These are phyloP conservation scores for Ceratocystis huliohia DNA, from an alignment of 2,329 filamentous ascomycete species.

Conservation along the genomic window DNA sequence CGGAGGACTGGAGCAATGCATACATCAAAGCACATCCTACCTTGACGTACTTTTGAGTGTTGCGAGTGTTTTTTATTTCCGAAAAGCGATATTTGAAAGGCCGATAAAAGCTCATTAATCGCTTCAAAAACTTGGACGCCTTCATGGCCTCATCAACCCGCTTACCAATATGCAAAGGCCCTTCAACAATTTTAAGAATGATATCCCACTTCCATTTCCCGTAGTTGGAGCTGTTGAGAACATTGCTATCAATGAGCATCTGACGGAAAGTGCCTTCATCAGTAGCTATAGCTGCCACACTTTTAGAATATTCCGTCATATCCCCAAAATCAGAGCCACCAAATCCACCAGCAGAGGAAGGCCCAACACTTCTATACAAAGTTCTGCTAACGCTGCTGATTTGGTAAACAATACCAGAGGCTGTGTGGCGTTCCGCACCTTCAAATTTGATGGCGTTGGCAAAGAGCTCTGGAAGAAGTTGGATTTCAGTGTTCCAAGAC, in stretches of 20 bases:
- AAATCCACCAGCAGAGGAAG: constrained; percentile 6
- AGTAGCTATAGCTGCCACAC: constrained; percentile 18
- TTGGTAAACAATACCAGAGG: constrained; percentile 87
- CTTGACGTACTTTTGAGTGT: constrained; percentile 85
- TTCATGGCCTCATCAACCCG: constrained; percentile 87
- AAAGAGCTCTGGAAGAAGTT: constrained; percentile 78
- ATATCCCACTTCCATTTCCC: constrained; percentile 97
- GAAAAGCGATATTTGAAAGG: constrained; percentile 96
- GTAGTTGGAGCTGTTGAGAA: constrained; percentile 80
- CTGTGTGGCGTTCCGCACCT: constrained; percentile 60
- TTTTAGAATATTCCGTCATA: constrained; percentile 44
- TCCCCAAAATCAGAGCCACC: constrained; percentile 27
- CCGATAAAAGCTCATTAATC: constrained; percentile 85
- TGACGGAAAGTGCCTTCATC: constrained; percentile 54
- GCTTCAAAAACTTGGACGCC: constrained; percentile 90
- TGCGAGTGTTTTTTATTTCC: constrained; percentile 76
- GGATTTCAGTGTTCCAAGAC: constrained; percentile 69
- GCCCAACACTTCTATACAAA: constrained; percentile 58
- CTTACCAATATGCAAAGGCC: constrained; percentile 80
- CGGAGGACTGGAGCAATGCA: constrained; percentile 69
- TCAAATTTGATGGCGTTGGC: constrained; percentile 60
- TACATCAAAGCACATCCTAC: constrained; percentile 82
- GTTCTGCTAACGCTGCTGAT: constrained; percentile 96
- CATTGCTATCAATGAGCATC: constrained; percentile 62
- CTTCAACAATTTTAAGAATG: constrained; percentile 81